Conservation (phyloP, 164 flowering plant genomes). For the Sedum album region DNA sequence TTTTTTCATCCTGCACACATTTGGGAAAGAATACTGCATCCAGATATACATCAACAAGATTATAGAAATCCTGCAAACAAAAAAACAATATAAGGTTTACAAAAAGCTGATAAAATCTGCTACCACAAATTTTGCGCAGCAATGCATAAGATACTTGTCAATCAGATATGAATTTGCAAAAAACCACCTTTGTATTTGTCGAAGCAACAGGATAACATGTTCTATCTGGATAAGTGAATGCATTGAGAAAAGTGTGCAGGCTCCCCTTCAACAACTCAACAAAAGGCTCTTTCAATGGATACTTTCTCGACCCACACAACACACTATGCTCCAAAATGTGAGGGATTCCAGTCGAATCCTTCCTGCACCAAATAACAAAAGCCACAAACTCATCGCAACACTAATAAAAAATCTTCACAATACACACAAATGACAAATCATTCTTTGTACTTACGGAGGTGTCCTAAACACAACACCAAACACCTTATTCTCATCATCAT, state of each 20-base stretch:
- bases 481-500: constrained; percentile 95
- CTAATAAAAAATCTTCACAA: background rate
- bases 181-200: constrained; percentile 76
- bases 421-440: background rate
- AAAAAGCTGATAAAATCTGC: background rate
- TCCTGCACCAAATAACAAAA: constrained; percentile 39
- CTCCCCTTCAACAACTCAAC: constrained; percentile 95
- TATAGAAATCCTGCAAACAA: constrained; percentile 76
- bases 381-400: background rate
- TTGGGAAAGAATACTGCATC: constrained; percentile 99
- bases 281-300: constrained; percentile 96
- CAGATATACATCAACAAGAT: constrained; percentile 90
- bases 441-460: constrained; percentile 68
- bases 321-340: constrained; percentile 98
- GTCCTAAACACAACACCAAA: constrained; percentile 92
- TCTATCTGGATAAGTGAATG: constrained; percentile 97
- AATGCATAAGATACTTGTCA: background rate
- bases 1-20: constrained; percentile 79
- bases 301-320: constrained; percentile 94
- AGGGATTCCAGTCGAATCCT: constrained; percentile 95
- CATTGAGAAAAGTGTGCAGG: constrained; percentile 87
- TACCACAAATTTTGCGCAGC: background rate
- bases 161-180: background rate
- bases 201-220: constrained; percentile 99
- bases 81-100: background rate